Conservation (phyloP, 768 basidiomycete genomes). For the Boletellus sp. region DNA sequence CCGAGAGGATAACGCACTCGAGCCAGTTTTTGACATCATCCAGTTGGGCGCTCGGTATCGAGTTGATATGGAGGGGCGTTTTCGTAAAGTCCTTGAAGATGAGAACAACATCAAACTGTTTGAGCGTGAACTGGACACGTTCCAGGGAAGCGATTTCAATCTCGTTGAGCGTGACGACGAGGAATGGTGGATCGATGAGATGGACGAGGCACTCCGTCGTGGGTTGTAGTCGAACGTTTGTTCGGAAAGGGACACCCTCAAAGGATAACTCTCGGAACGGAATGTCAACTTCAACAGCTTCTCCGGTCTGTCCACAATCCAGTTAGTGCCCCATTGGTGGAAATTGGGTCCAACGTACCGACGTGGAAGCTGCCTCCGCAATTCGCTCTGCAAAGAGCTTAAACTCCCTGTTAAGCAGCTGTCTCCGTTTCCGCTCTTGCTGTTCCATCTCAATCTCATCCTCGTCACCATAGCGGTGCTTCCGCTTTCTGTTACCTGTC, state of each 20-base stretch:
- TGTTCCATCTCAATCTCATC: constrained; percentile 99
- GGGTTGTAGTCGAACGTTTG: constrained; percentile 90
- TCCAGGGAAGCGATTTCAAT: constrained; percentile 97
- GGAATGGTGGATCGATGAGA: constrained; percentile 92
- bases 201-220: constrained; percentile 97
- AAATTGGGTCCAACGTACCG: constrained; percentile 47
- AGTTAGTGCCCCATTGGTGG: background rate
- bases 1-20: constrained; percentile 57
- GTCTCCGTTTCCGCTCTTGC: constrained; percentile 87
- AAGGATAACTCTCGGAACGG: constrained; percentile 98
- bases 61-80: constrained; percentile 91
- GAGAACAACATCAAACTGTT: constrained; percentile 96
- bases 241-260: constrained; percentile 93
- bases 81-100: constrained; percentile 96
- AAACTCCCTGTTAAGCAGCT: constrained; percentile 90
- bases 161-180: constrained; percentile 90
- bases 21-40: constrained; percentile 99
- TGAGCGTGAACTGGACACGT: constrained; percentile 92
- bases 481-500: constrained; percentile 97
- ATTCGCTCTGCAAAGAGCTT: constrained; percentile 91
- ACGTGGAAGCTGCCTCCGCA: constrained; percentile 73
- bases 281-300: constrained; percentile 88
- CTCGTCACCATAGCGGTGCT: constrained; percentile 96
- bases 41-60: constrained; percentile 83
- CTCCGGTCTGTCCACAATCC: constrained; percentile 54